Evolutionary conservation across 2,329 filamentous ascomycete species (phyloP), one percentile per base, ranked within the genome.

Genomic region (Phialophora chinensis): DNA sequence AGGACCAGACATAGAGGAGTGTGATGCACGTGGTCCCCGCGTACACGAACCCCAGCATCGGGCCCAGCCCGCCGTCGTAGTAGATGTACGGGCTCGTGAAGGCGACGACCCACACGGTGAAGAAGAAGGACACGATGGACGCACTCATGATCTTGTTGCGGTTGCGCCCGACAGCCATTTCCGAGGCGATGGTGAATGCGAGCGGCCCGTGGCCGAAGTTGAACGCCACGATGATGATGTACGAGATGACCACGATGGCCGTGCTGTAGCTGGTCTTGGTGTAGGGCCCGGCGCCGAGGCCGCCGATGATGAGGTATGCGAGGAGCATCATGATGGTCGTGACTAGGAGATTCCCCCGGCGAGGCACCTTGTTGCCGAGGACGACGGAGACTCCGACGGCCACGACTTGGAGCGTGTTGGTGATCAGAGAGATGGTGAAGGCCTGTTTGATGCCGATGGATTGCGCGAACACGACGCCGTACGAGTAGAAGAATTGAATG

Each of bases 141-240:
- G 77, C 75, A 8, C 79, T 75, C n/a, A 76, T 79, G 68, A 82
- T 82, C 71, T 82, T 82, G 72, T 82, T 82, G 57, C 80, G 75
- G 72, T 84, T 84, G 14, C 77, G 78, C 3, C 82, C 82, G 27
- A 83, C 80, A 0, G 82, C 79, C 78, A 82, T 81, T 67, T 84
- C 82, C 8, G 71, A 70, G 57, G 75, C 79, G 47, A 82, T 78
- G 0, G 80, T 79, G 73, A 75, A 83, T 1, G 73, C 75, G 0
- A 81, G 73, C 0, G 81, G 79, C 1, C 80, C 81, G 73, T 77
- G 77, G 14, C 77, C 77, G 70, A 83, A 83, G 71, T 83, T 83
- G 72, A 82, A 83, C 7, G 64, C 64, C 42, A 62, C 78, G 33
- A 66, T 66, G 54, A 66, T 50, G 35, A 66, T 54, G 54, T 58